Conservation (phyloP, 139 green algal genomes). For the Chlorella sp. region DNA sequence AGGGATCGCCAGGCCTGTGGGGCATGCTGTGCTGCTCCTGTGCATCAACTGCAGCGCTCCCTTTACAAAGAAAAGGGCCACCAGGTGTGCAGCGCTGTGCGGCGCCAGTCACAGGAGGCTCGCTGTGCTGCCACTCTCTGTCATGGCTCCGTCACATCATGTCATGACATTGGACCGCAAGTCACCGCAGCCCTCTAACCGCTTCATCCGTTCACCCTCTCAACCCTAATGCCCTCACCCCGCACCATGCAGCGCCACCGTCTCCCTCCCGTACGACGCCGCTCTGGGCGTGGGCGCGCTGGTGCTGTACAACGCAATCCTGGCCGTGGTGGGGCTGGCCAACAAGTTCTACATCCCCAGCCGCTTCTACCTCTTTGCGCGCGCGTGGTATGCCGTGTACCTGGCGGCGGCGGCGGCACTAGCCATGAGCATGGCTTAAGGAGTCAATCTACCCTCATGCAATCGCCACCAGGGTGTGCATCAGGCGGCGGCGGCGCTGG, state of each 20-base stretch:
- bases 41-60: neutral
- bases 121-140: neutral
- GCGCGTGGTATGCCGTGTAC: constrained; percentile 63
- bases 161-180: neutral
- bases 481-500: too few species aligned
- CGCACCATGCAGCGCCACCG: constrained; percentile 5
- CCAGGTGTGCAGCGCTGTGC: neutral
- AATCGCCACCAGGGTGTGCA: too few species aligned
- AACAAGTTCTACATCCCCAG: constrained; percentile 15
- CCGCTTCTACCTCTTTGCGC: constrained; percentile 61
- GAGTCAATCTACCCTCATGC: too few species aligned
- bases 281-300: constrained; percentile 52
- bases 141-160: neutral
- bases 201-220: too few species aligned
- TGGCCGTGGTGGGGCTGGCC: constrained; percentile 43
- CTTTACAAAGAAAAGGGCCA: neutral
- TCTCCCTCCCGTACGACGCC: constrained; percentile 48
- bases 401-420: constrained; percentile 27
- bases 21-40: too few species aligned
- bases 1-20: too few species aligned
- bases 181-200: too few species aligned
- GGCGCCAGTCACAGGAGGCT: neutral
- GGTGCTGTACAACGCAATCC: constrained; percentile 49
- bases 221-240: too few species aligned
- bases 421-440: too few species aligned